phyloP scores from a whole-genome alignment of 129 eudicot species.

The Arctium lappa region DNA sequence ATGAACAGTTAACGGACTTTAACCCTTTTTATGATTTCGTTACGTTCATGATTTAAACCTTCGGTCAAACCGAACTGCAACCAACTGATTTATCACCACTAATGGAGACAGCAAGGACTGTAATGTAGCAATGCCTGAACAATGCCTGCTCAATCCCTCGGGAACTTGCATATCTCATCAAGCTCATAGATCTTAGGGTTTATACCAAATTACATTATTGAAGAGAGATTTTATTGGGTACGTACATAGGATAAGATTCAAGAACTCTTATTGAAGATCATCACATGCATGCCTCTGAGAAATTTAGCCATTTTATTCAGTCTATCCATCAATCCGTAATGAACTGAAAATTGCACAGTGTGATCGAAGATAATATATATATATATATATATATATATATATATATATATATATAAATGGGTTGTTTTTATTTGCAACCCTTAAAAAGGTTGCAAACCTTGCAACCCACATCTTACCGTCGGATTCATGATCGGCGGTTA shows the following conservation, averaged over 20 bases:
- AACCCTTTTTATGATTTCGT: neutral
- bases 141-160: no score
- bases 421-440: no score
- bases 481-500: no score
- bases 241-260: slow-evolving; percentile 60
- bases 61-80: neutral
- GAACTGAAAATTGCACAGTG: slow-evolving; percentile 1
- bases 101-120: no score
- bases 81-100: no score
- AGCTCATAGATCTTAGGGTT: slow-evolving; percentile 20
- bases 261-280: slow-evolving; percentile 67
- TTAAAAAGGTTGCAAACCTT: no score
- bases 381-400: no score
- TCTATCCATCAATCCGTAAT: slow-evolving; percentile 40
- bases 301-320: slow-evolving; percentile 49
- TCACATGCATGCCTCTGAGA: slow-evolving; percentile 67
- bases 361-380: neutral
- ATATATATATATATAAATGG: no score
- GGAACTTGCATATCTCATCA: no score
- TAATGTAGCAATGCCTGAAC: no score
- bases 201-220: slow-evolving; percentile 42
- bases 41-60: neutral
- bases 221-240: slow-evolving; percentile 49
- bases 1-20: neutral
- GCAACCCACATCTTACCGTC: no score